phyloP scores from a whole-genome alignment of 2,329 filamentous ascomycete species.

The Plectosphaerella cucumerina region DNA sequence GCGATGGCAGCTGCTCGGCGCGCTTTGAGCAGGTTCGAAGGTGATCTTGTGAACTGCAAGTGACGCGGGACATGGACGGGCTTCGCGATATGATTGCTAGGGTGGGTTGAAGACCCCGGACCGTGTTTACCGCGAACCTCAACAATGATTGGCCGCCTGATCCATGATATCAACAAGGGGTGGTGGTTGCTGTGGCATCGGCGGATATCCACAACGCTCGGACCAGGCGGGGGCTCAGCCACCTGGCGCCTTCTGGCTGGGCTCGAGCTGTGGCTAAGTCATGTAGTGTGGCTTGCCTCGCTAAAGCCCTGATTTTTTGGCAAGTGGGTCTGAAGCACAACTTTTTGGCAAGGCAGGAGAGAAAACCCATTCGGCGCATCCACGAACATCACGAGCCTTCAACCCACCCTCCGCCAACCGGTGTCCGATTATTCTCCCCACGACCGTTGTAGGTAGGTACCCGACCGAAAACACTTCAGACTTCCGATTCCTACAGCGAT shows the following conservation, averaged over 20 bases:
- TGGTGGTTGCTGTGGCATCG: neutral
- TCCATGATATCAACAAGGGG: neutral
- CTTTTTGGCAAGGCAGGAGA: neutral
- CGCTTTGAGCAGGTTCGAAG: no score
- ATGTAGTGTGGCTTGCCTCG: neutral
- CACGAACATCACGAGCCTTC: neutral
- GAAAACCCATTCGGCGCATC: neutral
- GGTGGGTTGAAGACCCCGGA: conserved; percentile 3
- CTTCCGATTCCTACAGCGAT: neutral
- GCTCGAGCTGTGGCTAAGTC: no score
- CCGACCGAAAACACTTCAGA: neutral
- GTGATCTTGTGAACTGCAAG: neutral
- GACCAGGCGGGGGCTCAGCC: neutral
- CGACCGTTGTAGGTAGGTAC: conserved; percentile 5
- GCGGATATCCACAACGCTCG: neutral
- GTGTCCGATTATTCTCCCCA: conserved; percentile 1
- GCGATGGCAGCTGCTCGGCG: neutral
- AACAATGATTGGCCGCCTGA: neutral
- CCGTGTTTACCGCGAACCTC: neutral
- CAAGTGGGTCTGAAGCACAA: neutral
- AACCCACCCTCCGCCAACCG: neutral
- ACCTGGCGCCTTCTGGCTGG: neutral
- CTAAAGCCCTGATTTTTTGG: neutral
- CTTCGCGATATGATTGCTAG: neutral
- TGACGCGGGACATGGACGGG: conserved; percentile 5